These are phyloP conservation scores for Botrytis aclada DNA, from an alignment of 2,329 filamentous ascomycete genomes.

Conservation along the genomic window DNA sequence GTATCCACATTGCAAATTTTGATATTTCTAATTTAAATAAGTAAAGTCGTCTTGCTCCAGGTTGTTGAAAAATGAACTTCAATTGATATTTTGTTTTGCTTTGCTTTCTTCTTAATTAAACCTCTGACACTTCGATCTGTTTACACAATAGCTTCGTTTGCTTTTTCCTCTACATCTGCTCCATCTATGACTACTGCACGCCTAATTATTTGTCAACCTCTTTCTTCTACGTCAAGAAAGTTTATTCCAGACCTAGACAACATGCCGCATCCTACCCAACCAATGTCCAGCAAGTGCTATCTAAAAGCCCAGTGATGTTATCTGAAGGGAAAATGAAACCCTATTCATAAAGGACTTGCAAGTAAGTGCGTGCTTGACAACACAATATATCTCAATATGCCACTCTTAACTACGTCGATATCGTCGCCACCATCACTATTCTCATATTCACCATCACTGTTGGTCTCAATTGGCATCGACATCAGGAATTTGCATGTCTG, in stretches of 20 bases:
- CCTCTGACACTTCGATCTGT: neutral
- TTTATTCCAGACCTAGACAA: neutral
- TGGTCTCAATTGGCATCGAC: neutral
- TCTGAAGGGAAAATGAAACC: neutral
- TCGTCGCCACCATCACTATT: neutral
- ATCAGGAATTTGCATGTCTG: neutral
- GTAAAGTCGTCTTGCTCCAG: neutral
- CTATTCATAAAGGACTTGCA: neutral
- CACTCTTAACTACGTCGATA: neutral
- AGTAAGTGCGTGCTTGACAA: neutral
- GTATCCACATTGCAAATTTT: slow-evolving; percentile 1
- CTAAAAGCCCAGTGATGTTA: neutral
- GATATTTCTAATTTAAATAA: neutral
- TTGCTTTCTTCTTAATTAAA: neutral
- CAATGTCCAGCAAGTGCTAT: slow-evolving; percentile 7
- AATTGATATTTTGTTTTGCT: neutral
- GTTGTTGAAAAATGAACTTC: neutral
- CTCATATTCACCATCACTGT: neutral
- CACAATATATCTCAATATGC: neutral
- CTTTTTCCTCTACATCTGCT: neutral
- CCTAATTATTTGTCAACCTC: neutral
- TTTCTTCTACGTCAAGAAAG: neutral
- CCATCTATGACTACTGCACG: neutral
- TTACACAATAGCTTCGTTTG: neutral
- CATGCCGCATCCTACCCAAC: neutral